A percentile compares a stretch with the other conserved stretches of the same genome.
Conservation (phyloP, 345 rosid genomes). For the Camelina laxa region DNA sequence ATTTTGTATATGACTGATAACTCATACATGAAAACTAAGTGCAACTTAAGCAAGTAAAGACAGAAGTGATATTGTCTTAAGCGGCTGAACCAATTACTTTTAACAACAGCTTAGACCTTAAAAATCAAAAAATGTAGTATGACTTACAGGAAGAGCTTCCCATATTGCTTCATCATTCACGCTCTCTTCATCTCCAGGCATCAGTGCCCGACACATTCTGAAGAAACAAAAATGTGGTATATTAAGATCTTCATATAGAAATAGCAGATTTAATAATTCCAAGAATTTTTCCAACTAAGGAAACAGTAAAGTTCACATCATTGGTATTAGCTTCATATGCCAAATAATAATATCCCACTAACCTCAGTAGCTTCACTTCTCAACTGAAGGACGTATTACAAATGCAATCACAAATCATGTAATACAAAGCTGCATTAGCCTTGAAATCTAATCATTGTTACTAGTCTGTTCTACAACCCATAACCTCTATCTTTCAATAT, state of each 20-base stretch:
- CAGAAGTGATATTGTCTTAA: constrained; percentile 1
- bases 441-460: not conserved
- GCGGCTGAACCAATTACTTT: constrained; percentile 6
- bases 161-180: constrained; percentile 90
- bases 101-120: not conserved
- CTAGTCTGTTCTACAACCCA: not conserved
- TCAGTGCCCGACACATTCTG: constrained; percentile 95
- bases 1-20: not conserved
- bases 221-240: not conserved
- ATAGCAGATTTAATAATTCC: not conserved
- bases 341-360: not conserved
- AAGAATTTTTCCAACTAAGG: constrained; percentile 5
- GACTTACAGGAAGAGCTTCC: constrained; percentile 96
- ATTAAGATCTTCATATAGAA: not conserved
- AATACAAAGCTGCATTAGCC: constrained; percentile 7
- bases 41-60: constrained; percentile 24
- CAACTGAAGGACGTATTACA: not conserved
- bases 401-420: constrained; percentile 1
- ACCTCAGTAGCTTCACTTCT: not conserved
- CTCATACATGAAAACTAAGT: not conserved
- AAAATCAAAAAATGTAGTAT: constrained; percentile 11
- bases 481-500: not conserved
- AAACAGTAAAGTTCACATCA: constrained; percentile 6
- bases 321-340: constrained; percentile 9
- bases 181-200: constrained; percentile 95